Conservation (phyloP, 306 rosid genomes). For the Notholithocarpus densiflorus region DNA sequence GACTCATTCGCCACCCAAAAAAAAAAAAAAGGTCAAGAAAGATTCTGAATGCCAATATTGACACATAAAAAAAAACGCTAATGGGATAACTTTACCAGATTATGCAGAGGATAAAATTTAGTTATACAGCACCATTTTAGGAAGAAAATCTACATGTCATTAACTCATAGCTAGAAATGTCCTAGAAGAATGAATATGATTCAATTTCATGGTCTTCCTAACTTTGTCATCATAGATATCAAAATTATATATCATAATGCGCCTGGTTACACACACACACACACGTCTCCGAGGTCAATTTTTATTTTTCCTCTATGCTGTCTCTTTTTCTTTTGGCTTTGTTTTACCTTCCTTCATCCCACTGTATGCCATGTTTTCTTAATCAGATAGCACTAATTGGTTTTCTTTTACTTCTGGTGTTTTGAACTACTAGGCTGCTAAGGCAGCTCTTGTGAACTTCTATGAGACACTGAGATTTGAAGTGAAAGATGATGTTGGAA, state of each 20-base stretch:
- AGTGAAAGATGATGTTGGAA: slow-evolving; percentile 65
- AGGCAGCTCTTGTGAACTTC: slow-evolving; percentile 75
- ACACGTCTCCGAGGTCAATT: neutral
- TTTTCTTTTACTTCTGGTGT: neutral
- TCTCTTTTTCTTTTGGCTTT: neutral
- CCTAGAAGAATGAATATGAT: neutral
- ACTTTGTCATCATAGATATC: too few species aligned
- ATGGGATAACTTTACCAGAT: neutral
- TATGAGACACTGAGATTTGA: slow-evolving; percentile 83
- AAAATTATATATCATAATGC: neutral
- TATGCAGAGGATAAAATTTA: too few species aligned
- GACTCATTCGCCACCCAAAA: neutral
- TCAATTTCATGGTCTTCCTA: too few species aligned
- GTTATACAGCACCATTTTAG: neutral
- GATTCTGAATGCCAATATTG: neutral
- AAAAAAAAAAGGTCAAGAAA: too few species aligned
- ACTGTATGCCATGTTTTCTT: neutral
- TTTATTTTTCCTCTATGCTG: neutral
- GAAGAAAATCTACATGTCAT: neutral
- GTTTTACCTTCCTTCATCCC: neutral
- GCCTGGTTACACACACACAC: neutral
- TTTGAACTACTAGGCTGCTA: slow-evolving; percentile 52
- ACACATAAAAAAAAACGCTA: neutral
- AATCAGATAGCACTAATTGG: neutral
- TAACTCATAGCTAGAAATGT: neutral